These are phyloP conservation scores for Pseudoperonospora humuli DNA, from an alignment of 352 stramenopile species.

Conservation along the genomic window DNA sequence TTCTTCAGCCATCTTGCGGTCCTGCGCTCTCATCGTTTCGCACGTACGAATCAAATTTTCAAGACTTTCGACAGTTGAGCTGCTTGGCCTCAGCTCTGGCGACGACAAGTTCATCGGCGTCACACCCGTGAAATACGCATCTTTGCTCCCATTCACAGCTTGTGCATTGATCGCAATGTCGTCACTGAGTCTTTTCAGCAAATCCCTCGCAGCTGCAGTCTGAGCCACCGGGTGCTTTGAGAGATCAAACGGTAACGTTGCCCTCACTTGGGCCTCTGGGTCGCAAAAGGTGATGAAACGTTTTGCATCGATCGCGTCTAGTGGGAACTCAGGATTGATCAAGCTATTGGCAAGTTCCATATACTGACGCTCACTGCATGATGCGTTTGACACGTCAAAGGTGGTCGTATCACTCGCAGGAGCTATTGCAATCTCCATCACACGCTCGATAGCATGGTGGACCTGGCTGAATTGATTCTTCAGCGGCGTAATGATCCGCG, in stretches of 20 bases:
- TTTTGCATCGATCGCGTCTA: slow-evolving; percentile 60
- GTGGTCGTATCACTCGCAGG: slow-evolving; percentile 6
- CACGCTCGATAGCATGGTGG: slow-evolving; percentile 34
- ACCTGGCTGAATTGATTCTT: slow-evolving; percentile 61
- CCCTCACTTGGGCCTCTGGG: slow-evolving; percentile 36
- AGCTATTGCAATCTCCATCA: slow-evolving; percentile 19
- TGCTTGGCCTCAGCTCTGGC: slow-evolving; percentile 2
- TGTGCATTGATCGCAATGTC: slow-evolving; percentile 88
- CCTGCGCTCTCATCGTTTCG: slow-evolving; percentile 37
- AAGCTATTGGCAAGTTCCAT: slow-evolving; percentile 6
- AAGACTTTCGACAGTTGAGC: slow-evolving; percentile 26
- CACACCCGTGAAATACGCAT: slow-evolving; percentile 61
- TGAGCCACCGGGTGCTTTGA: slow-evolving; percentile 81
- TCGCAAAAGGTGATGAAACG: slow-evolving; percentile 72
- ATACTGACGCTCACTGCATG: slow-evolving; percentile 57
- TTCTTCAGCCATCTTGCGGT: slow-evolving; percentile 45
- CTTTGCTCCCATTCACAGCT: slow-evolving; percentile 62
- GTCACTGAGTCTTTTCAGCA: slow-evolving; percentile 87
- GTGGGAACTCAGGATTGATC: slow-evolving; percentile 69
- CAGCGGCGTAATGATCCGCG: slow-evolving; percentile 41
- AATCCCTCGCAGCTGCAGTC: slow-evolving; percentile 91
- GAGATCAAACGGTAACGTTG: slow-evolving; percentile 90
- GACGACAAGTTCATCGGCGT: slow-evolving; percentile 40
- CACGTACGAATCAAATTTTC: slow-evolving; percentile 43
- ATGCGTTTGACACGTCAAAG: slow-evolving; percentile 74